Evolutionary conservation across 345 rosid genomes (phyloP).

Genomic region (Nasturtium officinale): DNA sequence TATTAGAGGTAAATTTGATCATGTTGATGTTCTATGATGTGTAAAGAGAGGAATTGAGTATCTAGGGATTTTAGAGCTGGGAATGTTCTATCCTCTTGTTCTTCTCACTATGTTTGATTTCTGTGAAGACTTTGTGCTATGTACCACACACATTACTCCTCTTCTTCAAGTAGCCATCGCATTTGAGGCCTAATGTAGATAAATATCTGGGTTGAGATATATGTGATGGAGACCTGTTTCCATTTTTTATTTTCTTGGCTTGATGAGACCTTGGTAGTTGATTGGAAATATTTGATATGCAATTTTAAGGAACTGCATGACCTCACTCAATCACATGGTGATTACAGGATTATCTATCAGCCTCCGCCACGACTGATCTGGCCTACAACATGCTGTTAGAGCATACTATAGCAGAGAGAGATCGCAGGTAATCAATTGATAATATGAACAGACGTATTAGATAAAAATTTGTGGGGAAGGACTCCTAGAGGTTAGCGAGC

Average conservation of each 20-base stretch:
- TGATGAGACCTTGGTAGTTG: constrained; percentile 12
- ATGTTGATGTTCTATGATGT: constrained; percentile 25
- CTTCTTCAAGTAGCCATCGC: constrained; percentile 6
- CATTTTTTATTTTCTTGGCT: constrained; percentile 8
- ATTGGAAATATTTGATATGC: background rate
- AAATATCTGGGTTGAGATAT: constrained; percentile 4
- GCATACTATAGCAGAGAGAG: constrained; percentile 93
- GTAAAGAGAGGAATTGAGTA: constrained; percentile 15
- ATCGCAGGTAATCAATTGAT: constrained; percentile 71
- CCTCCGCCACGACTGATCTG: constrained; percentile 75
- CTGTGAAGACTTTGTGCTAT: constrained; percentile 4
- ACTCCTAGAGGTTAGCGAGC: constrained; percentile 13
- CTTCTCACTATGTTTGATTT: background rate
- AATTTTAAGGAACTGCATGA: constrained; percentile 1
- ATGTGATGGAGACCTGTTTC: constrained; percentile 15
- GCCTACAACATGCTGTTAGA: constrained; percentile 85
- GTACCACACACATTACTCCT: constrained; percentile 6
- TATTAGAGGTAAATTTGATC: background rate
- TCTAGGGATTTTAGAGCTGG: constrained; percentile 28
- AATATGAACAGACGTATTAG: constrained; percentile 8
- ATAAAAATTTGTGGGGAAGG: constrained; percentile 13
- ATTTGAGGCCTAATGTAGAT: constrained; percentile 10
- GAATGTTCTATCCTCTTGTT: constrained; percentile 10
- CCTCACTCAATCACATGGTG: constrained; percentile 32
- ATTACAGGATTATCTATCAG: constrained; percentile 86